Conservation (phyloP, 2,329 filamentous ascomycete genomes). For the Pseudogymnoascus sp. region DNA sequence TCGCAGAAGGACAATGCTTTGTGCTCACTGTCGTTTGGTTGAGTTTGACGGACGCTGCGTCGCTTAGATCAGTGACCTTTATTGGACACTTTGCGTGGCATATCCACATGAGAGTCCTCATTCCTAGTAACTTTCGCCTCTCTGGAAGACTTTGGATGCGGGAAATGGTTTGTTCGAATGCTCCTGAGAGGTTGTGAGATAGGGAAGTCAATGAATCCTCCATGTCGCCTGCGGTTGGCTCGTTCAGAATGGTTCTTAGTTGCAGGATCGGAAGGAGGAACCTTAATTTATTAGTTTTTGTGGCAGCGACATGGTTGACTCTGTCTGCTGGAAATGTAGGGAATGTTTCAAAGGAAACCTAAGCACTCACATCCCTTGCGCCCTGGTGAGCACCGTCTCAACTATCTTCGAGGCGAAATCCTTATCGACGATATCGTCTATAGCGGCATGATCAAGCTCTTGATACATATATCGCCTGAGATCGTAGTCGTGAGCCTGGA, state of each 20-base stretch:
- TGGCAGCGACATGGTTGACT: not conserved
- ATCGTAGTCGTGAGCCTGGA: conserved; percentile 17
- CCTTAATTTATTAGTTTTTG: conserved; percentile 13
- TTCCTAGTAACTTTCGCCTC: conserved; percentile 22
- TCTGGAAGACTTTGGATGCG: conserved; percentile 22
- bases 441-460: conserved; percentile 16
- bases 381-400: conserved; percentile 19
- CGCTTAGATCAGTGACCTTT: conserved; percentile 24
- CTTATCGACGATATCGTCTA: conserved; percentile 21
- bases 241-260: conserved; percentile 24
- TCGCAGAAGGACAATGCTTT: not conserved
- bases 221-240: conserved; percentile 27
- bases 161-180: conserved; percentile 25
- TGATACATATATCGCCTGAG: conserved; percentile 20
- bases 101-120: conserved; percentile 26
- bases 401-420: conserved; percentile 22
- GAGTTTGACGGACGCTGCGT: conserved; percentile 25
- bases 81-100: conserved; percentile 25
- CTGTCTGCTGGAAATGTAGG: not conserved
- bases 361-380: conserved; percentile 25
- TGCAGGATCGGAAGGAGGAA: conserved; percentile 29
- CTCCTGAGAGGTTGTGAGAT: conserved; percentile 22
- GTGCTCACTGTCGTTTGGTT: conserved; percentile 8
- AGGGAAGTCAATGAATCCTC: conserved; percentile 21
- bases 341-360: too few relatives aligned